Conservation (phyloP, 495 filamentous ascomycete genomes). For the Cercophora samala region DNA sequence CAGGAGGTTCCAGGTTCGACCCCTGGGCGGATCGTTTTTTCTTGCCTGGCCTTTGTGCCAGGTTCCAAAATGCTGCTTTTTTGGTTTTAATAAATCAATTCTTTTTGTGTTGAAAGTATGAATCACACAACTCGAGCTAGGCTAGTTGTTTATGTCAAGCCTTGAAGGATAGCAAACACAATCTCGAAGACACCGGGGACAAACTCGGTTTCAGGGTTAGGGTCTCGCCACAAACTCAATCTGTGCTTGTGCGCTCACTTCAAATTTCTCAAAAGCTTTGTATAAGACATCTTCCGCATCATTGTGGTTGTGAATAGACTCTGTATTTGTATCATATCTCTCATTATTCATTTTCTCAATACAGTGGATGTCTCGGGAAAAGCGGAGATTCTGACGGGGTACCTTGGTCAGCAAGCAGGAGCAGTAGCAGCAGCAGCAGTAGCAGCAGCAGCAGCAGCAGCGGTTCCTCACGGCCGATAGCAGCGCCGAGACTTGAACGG, state of each 20-base stretch:
- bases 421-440: background rate
- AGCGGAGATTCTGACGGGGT: background rate
- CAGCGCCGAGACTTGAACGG: background rate
- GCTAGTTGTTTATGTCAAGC: no score
- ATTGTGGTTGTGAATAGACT: background rate
- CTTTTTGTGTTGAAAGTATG: no score
- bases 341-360: background rate
- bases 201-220: background rate
- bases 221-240: background rate
- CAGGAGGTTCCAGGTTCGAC: conserved; percentile 15
- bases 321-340: background rate
- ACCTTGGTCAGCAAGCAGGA: background rate
- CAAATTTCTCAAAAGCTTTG: background rate
- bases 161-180: no score
- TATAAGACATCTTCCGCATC: background rate
- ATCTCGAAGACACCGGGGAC: no score
- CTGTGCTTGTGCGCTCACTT: background rate
- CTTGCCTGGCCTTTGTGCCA: background rate
- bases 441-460: background rate
- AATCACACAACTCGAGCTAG: no score
- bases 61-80: background rate
- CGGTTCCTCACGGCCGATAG: background rate
- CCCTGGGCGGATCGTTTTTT: conserved; percentile 14
- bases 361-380: background rate
- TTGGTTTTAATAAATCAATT: background rate